Percentiles rank a stretch among this genome's conserved stretches.
These are phyloP conservation scores for Coemansia sp. DNA, from an alignment of 192 early-diverging fungal genomes.

Conservation along the genomic window DNA sequence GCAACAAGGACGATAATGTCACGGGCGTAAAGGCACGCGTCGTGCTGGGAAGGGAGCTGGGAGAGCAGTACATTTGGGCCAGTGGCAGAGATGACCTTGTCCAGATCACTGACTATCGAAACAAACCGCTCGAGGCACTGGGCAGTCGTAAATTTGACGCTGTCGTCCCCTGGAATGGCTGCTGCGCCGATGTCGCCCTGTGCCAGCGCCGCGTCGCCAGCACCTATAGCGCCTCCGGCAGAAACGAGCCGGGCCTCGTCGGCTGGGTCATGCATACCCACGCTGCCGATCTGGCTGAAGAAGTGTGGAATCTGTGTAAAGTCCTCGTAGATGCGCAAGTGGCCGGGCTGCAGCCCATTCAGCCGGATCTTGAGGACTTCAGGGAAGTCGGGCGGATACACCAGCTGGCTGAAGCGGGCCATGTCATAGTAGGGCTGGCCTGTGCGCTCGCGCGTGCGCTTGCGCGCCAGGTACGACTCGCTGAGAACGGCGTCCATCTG, in stretches of 20 bases:
- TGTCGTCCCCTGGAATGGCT: background rate
- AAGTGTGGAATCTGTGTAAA: slow-evolving; percentile 68
- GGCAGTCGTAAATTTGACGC: slow-evolving; percentile 18
- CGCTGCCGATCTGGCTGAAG: slow-evolving; percentile 49
- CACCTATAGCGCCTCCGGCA: background rate
- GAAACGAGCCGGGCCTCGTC: background rate
- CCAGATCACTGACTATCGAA: slow-evolving; percentile 71
- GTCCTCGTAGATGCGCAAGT: slow-evolving; percentile 85
- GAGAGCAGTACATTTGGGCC: slow-evolving; percentile 47
- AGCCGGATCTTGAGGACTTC: slow-evolving; percentile 83
- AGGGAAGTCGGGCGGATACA: slow-evolving; percentile 82
- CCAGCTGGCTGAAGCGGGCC: slow-evolving; percentile 64
- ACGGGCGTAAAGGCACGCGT: slow-evolving; percentile 66
- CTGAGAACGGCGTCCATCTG: slow-evolving; percentile 87
- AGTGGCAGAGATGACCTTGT: slow-evolving; percentile 61
- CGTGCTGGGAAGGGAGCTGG: slow-evolving; percentile 73
- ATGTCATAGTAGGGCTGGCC: slow-evolving; percentile 92
- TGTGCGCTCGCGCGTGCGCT: slow-evolving; percentile 86
- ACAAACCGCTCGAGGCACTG: slow-evolving; percentile 50
- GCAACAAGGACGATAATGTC: slow-evolving; percentile 72
- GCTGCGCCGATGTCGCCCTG: slow-evolving; percentile 4
- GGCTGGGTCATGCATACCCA: background rate
- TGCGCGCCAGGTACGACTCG: slow-evolving; percentile 64
- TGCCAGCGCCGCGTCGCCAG: slow-evolving; percentile 2
- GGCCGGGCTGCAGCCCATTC: slow-evolving; percentile 70